These are phyloP conservation scores for Flammula alnicola DNA, from an alignment of 1,284 basidiomycete species.

Conservation along the genomic window DNA sequence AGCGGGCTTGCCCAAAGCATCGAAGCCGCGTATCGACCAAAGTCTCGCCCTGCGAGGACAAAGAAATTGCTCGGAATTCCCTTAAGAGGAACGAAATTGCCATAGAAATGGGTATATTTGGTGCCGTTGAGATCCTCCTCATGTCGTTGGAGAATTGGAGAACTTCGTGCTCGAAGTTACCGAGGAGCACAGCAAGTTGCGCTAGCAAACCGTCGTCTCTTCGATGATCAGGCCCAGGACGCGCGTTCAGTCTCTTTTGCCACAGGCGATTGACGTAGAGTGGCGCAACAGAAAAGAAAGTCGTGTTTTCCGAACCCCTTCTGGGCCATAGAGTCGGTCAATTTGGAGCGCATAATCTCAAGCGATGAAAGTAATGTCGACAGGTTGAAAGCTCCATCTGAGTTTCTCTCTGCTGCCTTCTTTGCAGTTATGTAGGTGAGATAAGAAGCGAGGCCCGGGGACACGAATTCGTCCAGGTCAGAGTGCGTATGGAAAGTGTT, in stretches of 20 bases:
- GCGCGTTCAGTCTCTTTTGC: slow-evolving; percentile 18
- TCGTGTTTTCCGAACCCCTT: neutral
- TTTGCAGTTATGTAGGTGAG: slow-evolving; percentile 17
- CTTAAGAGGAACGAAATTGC: too few relatives aligned
- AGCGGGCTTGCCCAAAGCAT: too few relatives aligned
- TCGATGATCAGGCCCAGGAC: too few relatives aligned
- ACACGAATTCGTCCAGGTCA: slow-evolving; percentile 22
- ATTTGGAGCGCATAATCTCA: neutral
- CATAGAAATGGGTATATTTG: too few relatives aligned
- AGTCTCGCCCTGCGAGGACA: too few relatives aligned
- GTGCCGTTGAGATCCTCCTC: too few relatives aligned
- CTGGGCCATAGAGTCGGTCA: neutral
- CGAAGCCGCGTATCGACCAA: too few relatives aligned
- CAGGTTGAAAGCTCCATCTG: slow-evolving; percentile 1
- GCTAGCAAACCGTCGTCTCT: too few relatives aligned
- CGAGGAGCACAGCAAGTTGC: too few relatives aligned
- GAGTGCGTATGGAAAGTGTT: slow-evolving; percentile 19
- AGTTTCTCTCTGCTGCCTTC: slow-evolving; percentile 3
- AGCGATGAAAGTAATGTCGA: slow-evolving; percentile 8
- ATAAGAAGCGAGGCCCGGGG: slow-evolving; percentile 18
- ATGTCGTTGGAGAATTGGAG: too few relatives aligned
- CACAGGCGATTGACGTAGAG: slow-evolving; percentile 19
- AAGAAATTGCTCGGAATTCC: too few relatives aligned
- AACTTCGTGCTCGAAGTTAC: too few relatives aligned
- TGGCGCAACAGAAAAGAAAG: slow-evolving; percentile 17